Base-by-base conservation (phyloP, 2,329 filamentous ascomycete genomes). In the Fusarium devonianum region DNA sequence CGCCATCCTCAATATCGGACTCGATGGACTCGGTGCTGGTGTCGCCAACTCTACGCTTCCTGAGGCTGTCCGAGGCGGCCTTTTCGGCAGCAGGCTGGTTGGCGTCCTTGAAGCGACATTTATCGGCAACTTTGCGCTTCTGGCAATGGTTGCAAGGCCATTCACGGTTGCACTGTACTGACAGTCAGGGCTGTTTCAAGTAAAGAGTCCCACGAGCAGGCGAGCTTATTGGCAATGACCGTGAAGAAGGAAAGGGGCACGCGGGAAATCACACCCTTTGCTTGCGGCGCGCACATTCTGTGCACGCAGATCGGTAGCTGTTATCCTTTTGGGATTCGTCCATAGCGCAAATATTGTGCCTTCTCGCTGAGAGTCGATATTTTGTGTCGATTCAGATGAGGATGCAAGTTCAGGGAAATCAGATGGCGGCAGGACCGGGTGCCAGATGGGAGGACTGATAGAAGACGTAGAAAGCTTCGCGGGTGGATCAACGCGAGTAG, bases 261-360 rank as follows among this genome's bases (percentile, higher is more conserved):
- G 25, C 34, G 5, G 10, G 25, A 32, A 22, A 12, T 48, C 62
- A 71, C n/a, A n/a, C 71, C 64, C 70, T 74, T 63, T 74, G 71
- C 61, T 74, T 74, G 37, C 71, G 69, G 12, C 71, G 67, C 26
- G 67, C 62, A 46, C 71, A 78, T 60, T 78, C 76, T 4, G 74
- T 73, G 53, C 76, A 78, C 35, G 76, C 75, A 13, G 69, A 56
- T 30, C 69, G 67, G 32, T 61, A 42, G 43, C 44, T 44, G 17
- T 48, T 52, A 17, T 53, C 61, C 41, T 51, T 53, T 13, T 49
- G 44, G 25, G 42, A 19, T 10, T 46, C 50, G 26, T 47, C 52
- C 49, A 63, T 62, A 25, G 32, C 37, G 52, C 44, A 35, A 17
- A 36, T 32, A 13, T 37, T 43, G 51, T 22, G 25, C 33, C 22